Evolutionary conservation across 23 red algal genomes (phyloP).

Genomic region (Gracilaria gracilis): DNA sequence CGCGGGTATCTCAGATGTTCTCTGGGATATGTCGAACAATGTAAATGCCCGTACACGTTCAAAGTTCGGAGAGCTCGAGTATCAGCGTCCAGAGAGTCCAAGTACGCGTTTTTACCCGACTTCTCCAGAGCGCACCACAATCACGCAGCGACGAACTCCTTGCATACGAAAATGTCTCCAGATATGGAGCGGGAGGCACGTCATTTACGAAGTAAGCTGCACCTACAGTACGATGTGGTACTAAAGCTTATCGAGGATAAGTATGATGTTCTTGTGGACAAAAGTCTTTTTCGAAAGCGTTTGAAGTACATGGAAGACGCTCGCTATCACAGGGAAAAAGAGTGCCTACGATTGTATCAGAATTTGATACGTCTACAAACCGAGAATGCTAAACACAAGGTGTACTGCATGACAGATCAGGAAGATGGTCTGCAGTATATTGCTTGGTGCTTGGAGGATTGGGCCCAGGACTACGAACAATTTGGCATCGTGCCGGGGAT

Average conservation of each 20-base stretch:
- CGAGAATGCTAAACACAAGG: neutral
- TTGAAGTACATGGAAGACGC: neutral
- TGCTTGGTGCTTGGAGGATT: neutral
- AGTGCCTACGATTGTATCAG: neutral
- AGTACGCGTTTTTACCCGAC: no score
- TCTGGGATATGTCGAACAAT: neutral
- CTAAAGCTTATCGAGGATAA: neutral
- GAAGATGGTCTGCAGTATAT: neutral
- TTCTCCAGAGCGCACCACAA: no score
- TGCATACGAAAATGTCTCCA: neutral
- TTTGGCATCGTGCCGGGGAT: neutral
- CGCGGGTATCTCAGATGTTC: neutral
- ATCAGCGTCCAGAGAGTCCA: no score
- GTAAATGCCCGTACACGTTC: neutral
- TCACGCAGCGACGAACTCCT: no score
- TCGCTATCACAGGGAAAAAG: neutral
- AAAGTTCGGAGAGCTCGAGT: neutral
- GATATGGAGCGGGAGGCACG: neutral
- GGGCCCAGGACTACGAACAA: constrained; percentile 1
- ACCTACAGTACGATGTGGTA: neutral
- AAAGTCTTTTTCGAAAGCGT: neutral
- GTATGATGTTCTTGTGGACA: neutral
- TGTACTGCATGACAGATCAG: neutral
- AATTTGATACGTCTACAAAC: neutral
- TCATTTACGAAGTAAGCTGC: neutral